phyloP scores from a whole-genome alignment of 129 eudicot genomes.

The Heracleum sosnowskyi region DNA sequence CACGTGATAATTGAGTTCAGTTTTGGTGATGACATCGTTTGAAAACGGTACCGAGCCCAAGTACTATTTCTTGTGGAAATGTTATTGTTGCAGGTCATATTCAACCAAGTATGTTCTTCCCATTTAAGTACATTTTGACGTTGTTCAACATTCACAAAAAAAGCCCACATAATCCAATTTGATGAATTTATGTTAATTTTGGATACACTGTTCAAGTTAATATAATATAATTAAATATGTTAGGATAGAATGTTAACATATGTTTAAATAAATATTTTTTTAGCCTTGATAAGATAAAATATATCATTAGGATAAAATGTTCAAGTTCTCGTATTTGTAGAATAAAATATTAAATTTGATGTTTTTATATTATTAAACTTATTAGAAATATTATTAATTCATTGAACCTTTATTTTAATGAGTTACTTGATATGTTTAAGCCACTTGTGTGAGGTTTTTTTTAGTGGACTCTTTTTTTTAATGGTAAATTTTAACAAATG shows the following conservation, averaged over 20 bases:
- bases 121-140: slow-evolving; percentile 12
- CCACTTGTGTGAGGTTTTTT: background rate
- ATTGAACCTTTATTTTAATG: background rate
- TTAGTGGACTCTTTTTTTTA: too few species aligned
- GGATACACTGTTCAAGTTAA: background rate
- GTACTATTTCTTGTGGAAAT: too few species aligned
- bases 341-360: background rate
- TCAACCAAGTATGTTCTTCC: slow-evolving; percentile 18
- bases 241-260: background rate
- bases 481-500: background rate
- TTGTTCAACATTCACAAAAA: background rate
- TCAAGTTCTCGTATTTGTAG: background rate
- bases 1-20: background rate
- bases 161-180: background rate
- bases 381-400: background rate
- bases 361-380: background rate
- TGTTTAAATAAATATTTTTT: background rate
- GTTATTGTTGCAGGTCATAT: background rate
- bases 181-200: background rate
- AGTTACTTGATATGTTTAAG: background rate
- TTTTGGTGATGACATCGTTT: background rate
- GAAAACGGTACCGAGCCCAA: background rate
- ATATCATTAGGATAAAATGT: background rate
- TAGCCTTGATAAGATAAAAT: background rate
- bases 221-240: too few species aligned